Evolutionary conservation across 768 basidiomycete species (phyloP).

Genomic region (Roridomyces roridus): DNA sequence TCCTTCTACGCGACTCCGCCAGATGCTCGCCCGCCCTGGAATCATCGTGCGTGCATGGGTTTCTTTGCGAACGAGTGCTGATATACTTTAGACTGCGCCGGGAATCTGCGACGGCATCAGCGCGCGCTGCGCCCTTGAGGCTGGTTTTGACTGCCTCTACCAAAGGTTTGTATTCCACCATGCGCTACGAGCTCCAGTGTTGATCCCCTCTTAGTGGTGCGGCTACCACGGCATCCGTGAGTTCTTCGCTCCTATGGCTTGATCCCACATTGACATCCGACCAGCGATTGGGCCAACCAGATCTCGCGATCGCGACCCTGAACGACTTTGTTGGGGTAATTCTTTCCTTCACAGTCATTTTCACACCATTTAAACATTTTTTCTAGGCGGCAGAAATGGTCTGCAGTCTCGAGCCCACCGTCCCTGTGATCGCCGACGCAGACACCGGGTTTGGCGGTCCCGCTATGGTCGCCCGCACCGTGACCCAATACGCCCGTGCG

Average conservation of each 20-base stretch:
- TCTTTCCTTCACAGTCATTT: not conserved
- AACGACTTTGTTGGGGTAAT: conserved; percentile 57
- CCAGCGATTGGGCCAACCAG: conserved; percentile 48
- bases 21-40: conserved; percentile 72
- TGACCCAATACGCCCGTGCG: conserved; percentile 53
- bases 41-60: conserved; percentile 62
- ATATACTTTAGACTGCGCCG: conserved; percentile 62
- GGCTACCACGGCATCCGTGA: conserved; percentile 75
- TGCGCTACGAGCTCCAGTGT: not conserved
- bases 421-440: conserved; percentile 61
- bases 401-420: conserved; percentile 49
- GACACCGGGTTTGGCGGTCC: conserved; percentile 66
- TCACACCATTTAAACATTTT: conserved; percentile 2
- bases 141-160: conserved; percentile 79
- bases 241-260: not conserved
- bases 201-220: conserved; percentile 57
- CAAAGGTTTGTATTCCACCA: conserved; percentile 56
- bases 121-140: conserved; percentile 79
- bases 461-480: conserved; percentile 60
- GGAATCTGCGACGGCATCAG: conserved; percentile 84
- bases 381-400: conserved; percentile 53
- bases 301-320: conserved; percentile 59
- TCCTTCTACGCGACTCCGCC: conserved; percentile 76
- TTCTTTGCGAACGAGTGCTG: not conserved
- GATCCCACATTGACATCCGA: not conserved